These are phyloP conservation scores for Thelephora aurantiotincta DNA, from an alignment of 768 basidiomycete species.

Conservation along the genomic window DNA sequence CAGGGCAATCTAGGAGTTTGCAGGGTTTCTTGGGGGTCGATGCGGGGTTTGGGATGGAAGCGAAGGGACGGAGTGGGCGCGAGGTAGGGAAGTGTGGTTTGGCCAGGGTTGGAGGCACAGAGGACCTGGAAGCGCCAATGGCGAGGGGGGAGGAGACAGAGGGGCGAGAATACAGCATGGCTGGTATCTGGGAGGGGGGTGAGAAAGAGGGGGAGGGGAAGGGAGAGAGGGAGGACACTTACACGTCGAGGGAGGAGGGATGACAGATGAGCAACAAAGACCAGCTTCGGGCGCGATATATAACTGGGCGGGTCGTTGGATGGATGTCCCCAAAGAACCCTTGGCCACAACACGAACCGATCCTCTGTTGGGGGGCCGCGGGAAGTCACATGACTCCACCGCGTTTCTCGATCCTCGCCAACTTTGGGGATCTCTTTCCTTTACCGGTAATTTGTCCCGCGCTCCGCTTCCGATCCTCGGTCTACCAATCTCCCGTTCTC, in stretches of 20 bases:
- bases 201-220: not conserved
- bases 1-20: constrained; percentile 71
- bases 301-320: no score
- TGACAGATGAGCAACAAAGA: not conserved
- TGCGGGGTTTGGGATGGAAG: constrained; percentile 27
- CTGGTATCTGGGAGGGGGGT: not conserved
- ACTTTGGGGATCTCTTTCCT: no score
- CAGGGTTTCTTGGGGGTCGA: constrained; percentile 26
- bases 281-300: not conserved
- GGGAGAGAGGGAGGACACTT: not conserved
- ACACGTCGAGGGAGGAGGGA: no score
- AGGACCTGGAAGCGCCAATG: constrained; percentile 14
- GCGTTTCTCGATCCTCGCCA: no score
- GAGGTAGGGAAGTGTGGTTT: constrained; percentile 48
- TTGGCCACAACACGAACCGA: no score
- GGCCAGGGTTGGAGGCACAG: constrained; percentile 24
- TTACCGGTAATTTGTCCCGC: no score
- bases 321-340: no score
- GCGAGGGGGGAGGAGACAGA: constrained; percentile 54
- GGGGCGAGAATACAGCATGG: constrained; percentile 7
- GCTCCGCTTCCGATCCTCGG: no score
- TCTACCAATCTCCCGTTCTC: no score
- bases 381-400: no score
- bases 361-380: no score
- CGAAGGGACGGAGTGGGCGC: constrained; percentile 67